Evolutionary conservation across 805 yeast genomes (phyloP), one percentile per base, ranked within the genome.

Genomic region (Saccharomycopsis javanensis): DNA sequence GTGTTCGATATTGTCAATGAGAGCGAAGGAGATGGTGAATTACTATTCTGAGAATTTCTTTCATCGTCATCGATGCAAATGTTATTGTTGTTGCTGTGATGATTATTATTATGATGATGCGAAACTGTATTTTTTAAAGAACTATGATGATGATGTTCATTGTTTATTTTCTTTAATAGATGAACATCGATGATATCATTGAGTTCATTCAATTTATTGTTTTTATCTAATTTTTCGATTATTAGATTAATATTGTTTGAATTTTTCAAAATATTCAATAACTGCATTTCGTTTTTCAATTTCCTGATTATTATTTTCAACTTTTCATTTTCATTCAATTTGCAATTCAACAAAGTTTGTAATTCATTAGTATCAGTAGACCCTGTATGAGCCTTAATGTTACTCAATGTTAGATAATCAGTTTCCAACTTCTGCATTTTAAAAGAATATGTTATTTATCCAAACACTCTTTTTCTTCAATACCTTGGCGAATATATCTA

Each of bases 241-340:
- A 42, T 42, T 27, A 42, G 48, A 10, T 42, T 42, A 13, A 42
- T 42, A 28, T 42, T 42, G 25, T 42, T 42, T 18, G 53, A 35
- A 16, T 51, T 54, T 25, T 55, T 54, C 28, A 55, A 31, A 5
- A 38, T 48, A 38, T 28, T 57, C 8, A 57, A 38, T 7, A 54
- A n/a, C 13, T 51, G 35, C 50, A 60, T 60, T 38, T 60, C 62
- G 16, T 48, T 60, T 20, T 60, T 25, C 13, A 60, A 33, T 35
- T 60, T 57, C 15, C 57, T 60, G 23, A 60, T 60, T 18, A 60
- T 60, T 6, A 60, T 13, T 45, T 55, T 60, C 28, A 60, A 50
- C 34, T 60, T 60, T 35, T 60, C 60, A 34, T 60, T 60, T 27
- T 60, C 62, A 33, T 57, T 55, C 23, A 56, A 57, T 42, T 59